A percentile compares a stretch with the other conserved stretches of the same genome.
phyloP scores from a whole-genome alignment of 2,329 filamentous ascomycete species.

The Boeremia lycopersici region DNA sequence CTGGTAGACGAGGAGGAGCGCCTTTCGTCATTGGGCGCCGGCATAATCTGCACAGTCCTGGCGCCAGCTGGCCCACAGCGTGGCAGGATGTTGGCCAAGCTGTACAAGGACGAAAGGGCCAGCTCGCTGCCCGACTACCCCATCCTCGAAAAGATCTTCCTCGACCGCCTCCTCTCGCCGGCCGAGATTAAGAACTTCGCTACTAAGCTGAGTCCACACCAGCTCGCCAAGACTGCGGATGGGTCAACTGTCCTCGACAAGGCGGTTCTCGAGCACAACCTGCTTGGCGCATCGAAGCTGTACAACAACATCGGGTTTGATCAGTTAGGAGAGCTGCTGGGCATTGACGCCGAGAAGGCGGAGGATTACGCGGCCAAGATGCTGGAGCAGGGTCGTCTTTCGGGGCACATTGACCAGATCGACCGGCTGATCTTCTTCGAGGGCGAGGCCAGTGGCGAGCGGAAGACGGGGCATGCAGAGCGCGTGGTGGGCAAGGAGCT shows the following conservation, averaged over 20 bases:
- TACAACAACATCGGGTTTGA: conserved; percentile 63
- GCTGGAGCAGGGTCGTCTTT: conserved; percentile 91
- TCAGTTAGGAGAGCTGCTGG: conserved; percentile 76
- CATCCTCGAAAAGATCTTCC: conserved; percentile 97
- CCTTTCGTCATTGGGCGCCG: conserved; percentile 80
- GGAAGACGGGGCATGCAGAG: conserved; percentile 68
- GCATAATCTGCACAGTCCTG: conserved; percentile 89
- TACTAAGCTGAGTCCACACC: conserved; percentile 79
- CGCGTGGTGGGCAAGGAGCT: conserved; percentile 70
- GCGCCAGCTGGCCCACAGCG: conserved; percentile 88
- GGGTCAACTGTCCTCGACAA: conserved; percentile 91
- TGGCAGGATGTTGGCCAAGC: conserved; percentile 75
- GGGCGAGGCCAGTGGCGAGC: conserved; percentile 71
- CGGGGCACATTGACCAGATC: conserved; percentile 93
- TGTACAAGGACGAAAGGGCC: conserved; percentile 93
- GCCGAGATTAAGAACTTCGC: conserved; percentile 89
- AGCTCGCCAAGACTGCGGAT: conserved; percentile 87
- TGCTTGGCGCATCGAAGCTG: conserved; percentile 76
- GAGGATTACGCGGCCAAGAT: conserved; percentile 92
- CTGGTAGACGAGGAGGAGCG: conserved; percentile 87
- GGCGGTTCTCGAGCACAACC: conserved; percentile 94
- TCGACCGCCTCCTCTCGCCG: conserved; percentile 80
- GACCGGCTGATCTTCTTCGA: conserved; percentile 88
- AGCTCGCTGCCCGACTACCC: conserved; percentile 76
- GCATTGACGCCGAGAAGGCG: conserved; percentile 77